A percentile compares a stretch with the other conserved stretches of the same genome.
phyloP scores from a whole-genome alignment of 2,329 filamentous ascomycete species.

The Aspergillus candidus region DNA sequence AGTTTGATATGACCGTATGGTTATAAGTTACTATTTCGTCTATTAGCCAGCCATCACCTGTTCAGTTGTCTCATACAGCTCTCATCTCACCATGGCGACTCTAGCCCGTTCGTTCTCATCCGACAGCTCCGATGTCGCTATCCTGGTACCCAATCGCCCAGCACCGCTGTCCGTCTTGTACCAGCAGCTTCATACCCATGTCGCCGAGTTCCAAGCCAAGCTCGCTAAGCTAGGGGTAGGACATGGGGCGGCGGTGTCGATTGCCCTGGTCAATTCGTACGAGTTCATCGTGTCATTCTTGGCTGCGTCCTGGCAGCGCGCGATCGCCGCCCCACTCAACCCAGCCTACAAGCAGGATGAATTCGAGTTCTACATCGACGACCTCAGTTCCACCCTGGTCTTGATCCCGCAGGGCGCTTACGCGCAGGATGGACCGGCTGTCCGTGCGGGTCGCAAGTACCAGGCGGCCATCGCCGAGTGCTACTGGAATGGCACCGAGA shows the following conservation, averaged over 20 bases:
- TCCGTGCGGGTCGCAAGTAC: constrained; percentile 71
- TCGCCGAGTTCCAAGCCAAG: constrained; percentile 67
- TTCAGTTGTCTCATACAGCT: not conserved
- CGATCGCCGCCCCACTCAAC: constrained; percentile 79
- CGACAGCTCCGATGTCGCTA: constrained; percentile 50
- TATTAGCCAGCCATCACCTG: no score
- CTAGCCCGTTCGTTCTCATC: constrained; percentile 53
- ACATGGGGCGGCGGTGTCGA: constrained; percentile 66
- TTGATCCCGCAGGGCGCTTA: constrained; percentile 69
- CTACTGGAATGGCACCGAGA: constrained; percentile 67
- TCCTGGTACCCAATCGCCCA: constrained; percentile 66
- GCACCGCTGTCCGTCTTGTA: constrained; percentile 63
- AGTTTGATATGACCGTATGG: no score
- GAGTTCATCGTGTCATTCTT: constrained; percentile 85
- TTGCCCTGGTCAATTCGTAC: constrained; percentile 77
- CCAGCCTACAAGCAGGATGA: constrained; percentile 83
- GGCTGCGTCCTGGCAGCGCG: constrained; percentile 77
- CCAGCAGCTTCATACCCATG: constrained; percentile 58
- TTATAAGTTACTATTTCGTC: no score
- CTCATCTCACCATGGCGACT: constrained; percentile 45
- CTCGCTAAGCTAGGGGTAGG: constrained; percentile 69
- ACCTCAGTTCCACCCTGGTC: constrained; percentile 71
- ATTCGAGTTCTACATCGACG: constrained; percentile 88
- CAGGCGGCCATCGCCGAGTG: constrained; percentile 80
- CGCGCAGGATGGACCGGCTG: constrained; percentile 60